Percentiles rank a stretch among this genome's conserved stretches.
Conservation (phyloP, 192 early-diverging fungal genomes). For the Coemansia sp. region DNA sequence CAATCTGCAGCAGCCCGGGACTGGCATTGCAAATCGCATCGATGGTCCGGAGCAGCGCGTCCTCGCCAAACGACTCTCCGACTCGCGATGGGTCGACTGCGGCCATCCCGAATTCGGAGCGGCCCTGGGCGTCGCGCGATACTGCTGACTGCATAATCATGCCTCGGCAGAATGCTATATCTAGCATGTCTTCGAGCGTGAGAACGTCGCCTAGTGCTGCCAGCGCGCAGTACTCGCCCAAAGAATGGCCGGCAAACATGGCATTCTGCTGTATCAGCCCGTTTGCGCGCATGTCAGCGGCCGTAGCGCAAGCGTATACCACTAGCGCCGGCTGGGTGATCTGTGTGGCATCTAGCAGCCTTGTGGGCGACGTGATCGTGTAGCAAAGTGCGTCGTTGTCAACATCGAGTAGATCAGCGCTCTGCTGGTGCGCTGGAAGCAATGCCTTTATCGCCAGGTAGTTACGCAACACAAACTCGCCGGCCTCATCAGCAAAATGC, state of each 20-base stretch:
- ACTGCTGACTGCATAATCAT: constrained; percentile 97
- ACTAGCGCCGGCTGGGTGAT: constrained; percentile 87
- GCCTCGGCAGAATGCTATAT: constrained; percentile 91
- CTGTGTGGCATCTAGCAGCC: constrained; percentile 88
- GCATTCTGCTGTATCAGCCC: constrained; percentile 73
- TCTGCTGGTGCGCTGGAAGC: constrained; percentile 26
- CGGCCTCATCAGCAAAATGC: constrained; percentile 46
- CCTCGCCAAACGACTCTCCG: constrained; percentile 66
- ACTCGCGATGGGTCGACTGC: constrained; percentile 87
- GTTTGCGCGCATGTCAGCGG: constrained; percentile 84
- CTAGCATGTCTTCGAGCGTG: constrained; percentile 73
- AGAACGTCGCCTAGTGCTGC: constrained; percentile 76
- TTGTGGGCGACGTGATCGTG: constrained; percentile 58
- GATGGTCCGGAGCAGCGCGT: constrained; percentile 61
- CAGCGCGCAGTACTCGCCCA: constrained; percentile 89
- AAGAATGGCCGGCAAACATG: constrained; percentile 88
- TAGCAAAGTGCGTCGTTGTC: constrained; percentile 1
- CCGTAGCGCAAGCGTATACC: constrained; percentile 81
- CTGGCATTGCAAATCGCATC: constrained; percentile 63
- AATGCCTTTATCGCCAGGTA: constrained; percentile 67
- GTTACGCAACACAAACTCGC: constrained; percentile 69
- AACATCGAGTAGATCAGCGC: neutral
- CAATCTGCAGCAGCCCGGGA: constrained; percentile 80
- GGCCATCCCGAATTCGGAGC: constrained; percentile 91
- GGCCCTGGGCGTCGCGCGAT: constrained; percentile 67